A percentile compares a stretch with the other conserved stretches of the same genome.
Evolutionary conservation across 2,329 filamentous ascomycete genomes (phyloP).

Genomic region (Septoria linicola): DNA sequence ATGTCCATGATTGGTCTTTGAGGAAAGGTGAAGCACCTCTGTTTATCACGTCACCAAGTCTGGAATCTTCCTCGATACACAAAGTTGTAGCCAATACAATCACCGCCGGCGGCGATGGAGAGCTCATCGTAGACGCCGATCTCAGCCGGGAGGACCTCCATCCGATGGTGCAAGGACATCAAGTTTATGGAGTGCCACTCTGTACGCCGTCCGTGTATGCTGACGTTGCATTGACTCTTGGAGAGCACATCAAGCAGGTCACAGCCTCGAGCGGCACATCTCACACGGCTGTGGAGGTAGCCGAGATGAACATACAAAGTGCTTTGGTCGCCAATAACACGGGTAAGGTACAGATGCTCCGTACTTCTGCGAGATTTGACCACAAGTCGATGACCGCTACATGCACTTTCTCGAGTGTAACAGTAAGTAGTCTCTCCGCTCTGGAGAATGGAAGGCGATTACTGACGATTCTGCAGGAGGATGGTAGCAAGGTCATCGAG

Average conservation of each 20-base stretch:
- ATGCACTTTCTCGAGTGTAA: conserved; percentile 13
- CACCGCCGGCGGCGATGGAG: background rate
- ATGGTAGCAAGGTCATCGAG: conserved; percentile 6
- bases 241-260: conserved; percentile 25
- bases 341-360: conserved; percentile 14
- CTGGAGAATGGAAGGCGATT: background rate
- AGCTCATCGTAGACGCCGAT: conserved; percentile 42
- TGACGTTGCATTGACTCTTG: conserved; percentile 38
- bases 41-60: background rate
- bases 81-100: conserved; percentile 12
- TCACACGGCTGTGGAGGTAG: background rate
- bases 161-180: conserved; percentile 46
- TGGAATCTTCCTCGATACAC: conserved; percentile 18
- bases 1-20: conserved; percentile 36
- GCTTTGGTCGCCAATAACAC: conserved; percentile 27
- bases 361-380: conserved; percentile 14
- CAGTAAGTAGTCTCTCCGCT: conserved; percentile 1
- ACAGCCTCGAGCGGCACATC: background rate
- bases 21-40: conserved; percentile 29
- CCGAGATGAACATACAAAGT: conserved; percentile 9
- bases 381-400: conserved; percentile 1
- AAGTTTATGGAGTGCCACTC: conserved; percentile 43
- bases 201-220: conserved; percentile 42
- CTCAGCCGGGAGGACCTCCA: conserved; percentile 42
- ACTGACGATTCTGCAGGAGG: background rate